These are phyloP conservation scores for Microsporum ferrugineum DNA, from an alignment of 2,329 filamentous ascomycete species.

Conservation along the genomic window DNA sequence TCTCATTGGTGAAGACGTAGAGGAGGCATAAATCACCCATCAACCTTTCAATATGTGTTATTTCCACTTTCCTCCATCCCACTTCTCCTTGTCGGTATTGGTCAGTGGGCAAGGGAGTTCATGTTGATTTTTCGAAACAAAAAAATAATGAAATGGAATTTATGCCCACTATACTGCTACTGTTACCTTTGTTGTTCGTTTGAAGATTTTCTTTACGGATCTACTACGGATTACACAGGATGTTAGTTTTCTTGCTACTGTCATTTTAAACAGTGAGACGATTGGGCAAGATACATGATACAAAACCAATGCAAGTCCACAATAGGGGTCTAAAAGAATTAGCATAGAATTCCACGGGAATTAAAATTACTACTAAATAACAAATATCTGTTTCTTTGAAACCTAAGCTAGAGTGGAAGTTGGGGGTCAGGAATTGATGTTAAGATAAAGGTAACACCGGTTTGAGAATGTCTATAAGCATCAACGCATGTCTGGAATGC, in stretches of 20 bases:
- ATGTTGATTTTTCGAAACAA: constrained; percentile 8
- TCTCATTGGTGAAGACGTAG: constrained; percentile 55
- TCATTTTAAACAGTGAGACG: neutral
- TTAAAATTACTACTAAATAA: neutral
- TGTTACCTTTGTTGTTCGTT: neutral
- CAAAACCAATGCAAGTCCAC: neutral
- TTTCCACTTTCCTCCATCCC: constrained; percentile 5
- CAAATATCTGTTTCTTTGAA: neutral
- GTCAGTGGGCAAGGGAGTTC: constrained; percentile 12
- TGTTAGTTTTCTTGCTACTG: neutral
- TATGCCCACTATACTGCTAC: neutral
- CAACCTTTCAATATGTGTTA: constrained; percentile 11
- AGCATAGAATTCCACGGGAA: neutral
- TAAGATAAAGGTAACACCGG: neutral
- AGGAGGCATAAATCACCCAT: constrained; percentile 12
- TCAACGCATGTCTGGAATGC: neutral
- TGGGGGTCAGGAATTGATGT: neutral
- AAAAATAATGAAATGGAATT: constrained; percentile 10
- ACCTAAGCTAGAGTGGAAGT: neutral
- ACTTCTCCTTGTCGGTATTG: constrained; percentile 11
- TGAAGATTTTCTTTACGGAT: neutral
- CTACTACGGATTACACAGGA: neutral
- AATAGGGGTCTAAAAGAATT: neutral
- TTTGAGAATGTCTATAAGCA: neutral
- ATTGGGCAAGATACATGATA: neutral